These are phyloP conservation scores for Psidium guajava DNA, from an alignment of 345 rosid genomes.

Conservation along the genomic window DNA sequence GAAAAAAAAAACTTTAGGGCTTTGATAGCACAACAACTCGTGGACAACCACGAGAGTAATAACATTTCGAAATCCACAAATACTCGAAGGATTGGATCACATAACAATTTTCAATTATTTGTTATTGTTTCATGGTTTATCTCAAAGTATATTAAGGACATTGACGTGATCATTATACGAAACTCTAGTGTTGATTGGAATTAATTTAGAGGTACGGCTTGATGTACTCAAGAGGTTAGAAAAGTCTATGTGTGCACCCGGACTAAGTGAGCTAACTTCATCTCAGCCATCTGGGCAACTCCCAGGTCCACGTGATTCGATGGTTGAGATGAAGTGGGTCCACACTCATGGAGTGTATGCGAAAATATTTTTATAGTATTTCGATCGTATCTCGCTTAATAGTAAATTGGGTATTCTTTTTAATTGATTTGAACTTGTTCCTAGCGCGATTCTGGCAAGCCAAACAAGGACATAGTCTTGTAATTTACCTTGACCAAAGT, in stretches of 20 bases:
- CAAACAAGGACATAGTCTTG: not conserved
- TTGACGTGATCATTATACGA: not conserved
- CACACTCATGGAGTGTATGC: rapidly evolving
- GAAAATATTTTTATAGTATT: not conserved
- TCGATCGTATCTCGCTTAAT: not conserved
- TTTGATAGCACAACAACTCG: no score
- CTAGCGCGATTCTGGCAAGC: not conserved
- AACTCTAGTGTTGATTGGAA: not conserved
- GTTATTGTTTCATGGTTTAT: no score
- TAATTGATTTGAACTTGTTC: not conserved
- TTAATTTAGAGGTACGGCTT: not conserved
- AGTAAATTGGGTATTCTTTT: not conserved
- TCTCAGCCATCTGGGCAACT: not conserved
- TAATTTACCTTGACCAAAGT: not conserved
- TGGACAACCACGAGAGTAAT: no score
- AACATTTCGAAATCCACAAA: no score
- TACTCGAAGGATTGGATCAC: no score
- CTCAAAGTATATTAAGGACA: no score
- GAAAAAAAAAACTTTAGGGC: no score
- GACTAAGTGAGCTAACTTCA: rapidly evolving
- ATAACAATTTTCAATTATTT: no score
- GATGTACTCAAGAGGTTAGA: not conserved
- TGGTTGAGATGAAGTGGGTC: not conserved
- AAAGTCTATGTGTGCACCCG: not conserved
- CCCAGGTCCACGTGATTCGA: rapidly evolving